Percentiles rank a stretch among this genome's conserved stretches.
phyloP scores from a whole-genome alignment of 441 rosid species.

The Dalechampia spathulata region DNA sequence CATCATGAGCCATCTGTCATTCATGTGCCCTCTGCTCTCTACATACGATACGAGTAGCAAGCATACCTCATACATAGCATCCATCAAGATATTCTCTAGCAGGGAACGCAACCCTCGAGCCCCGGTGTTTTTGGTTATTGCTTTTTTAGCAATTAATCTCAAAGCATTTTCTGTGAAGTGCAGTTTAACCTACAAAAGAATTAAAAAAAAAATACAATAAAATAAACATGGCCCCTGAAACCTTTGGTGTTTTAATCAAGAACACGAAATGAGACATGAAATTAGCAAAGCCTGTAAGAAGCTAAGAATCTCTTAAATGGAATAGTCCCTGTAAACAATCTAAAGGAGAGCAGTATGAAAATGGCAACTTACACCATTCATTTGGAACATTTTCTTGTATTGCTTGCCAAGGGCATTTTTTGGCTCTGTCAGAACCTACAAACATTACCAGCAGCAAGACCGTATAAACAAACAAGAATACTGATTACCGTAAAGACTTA shows the following conservation, averaged over 20 bases:
- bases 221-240: background rate
- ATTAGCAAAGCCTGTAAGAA: background rate
- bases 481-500: background rate
- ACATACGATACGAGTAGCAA: too few relatives aligned
- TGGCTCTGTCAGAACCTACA: conserved; percentile 89
- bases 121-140: conserved; percentile 82
- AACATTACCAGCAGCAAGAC: conserved; percentile 2
- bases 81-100: conserved; percentile 86
- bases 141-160: conserved; percentile 78
- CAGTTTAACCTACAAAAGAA: conserved; percentile 68
- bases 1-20: too few relatives aligned
- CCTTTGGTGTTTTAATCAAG: background rate
- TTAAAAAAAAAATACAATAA: background rate
- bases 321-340: conserved; percentile 3
- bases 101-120: conserved; percentile 89
- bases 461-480: background rate
- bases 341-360: conserved; percentile 2
- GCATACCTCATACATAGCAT: conserved; percentile 97
- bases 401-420: conserved; percentile 97
- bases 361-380: conserved; percentile 69
- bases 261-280: background rate
- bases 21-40: too few relatives aligned
- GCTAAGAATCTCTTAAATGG: background rate
- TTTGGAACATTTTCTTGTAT: conserved; percentile 86
- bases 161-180: conserved; percentile 70